These are phyloP conservation scores for Aspergillus clavatus DNA, from an alignment of 2,329 filamentous ascomycete genomes.

Conservation along the genomic window DNA sequence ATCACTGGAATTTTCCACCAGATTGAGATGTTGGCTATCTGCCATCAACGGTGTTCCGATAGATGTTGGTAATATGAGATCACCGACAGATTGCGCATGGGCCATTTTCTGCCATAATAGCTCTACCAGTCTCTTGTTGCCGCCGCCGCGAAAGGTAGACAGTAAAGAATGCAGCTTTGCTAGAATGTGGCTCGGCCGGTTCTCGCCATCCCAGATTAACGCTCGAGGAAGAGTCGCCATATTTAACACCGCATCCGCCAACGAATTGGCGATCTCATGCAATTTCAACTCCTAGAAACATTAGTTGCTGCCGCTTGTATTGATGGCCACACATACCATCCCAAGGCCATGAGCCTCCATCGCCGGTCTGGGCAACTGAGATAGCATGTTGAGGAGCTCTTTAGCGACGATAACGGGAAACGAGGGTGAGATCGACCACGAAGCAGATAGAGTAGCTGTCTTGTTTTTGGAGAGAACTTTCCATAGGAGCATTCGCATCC, in stretches of 20 bases:
- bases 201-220: slow-evolving; percentile 15
- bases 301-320: slow-evolving; percentile 1
- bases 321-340: slow-evolving; percentile 22
- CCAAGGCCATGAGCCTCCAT: slow-evolving; percentile 49
- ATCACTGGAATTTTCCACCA: too few species aligned
- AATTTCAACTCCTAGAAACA: slow-evolving; percentile 23
- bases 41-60: background rate
- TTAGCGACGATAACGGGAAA: slow-evolving; percentile 43
- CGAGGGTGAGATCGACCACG: slow-evolving; percentile 4
- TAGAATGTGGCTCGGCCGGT: slow-evolving; percentile 18
- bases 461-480: slow-evolving; percentile 34
- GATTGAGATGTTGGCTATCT: too few species aligned
- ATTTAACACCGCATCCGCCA: slow-evolving; percentile 21
- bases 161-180: slow-evolving; percentile 19
- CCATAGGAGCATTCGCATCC: slow-evolving; percentile 51
- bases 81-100: slow-evolving; percentile 12
- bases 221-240: slow-evolving; percentile 11
- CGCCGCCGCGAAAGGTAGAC: slow-evolving; percentile 18
- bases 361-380: slow-evolving; percentile 43
- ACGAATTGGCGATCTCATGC: slow-evolving; percentile 24
- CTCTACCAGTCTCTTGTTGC: slow-evolving; percentile 18
- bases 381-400: slow-evolving; percentile 44
- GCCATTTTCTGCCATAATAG: slow-evolving; percentile 23
- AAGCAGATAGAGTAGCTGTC: slow-evolving; percentile 19
- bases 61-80: slow-evolving; percentile 1